Conservation (phyloP, 2,329 filamentous ascomycete genomes). For the Stachybotrys chlorohalonatus region DNA sequence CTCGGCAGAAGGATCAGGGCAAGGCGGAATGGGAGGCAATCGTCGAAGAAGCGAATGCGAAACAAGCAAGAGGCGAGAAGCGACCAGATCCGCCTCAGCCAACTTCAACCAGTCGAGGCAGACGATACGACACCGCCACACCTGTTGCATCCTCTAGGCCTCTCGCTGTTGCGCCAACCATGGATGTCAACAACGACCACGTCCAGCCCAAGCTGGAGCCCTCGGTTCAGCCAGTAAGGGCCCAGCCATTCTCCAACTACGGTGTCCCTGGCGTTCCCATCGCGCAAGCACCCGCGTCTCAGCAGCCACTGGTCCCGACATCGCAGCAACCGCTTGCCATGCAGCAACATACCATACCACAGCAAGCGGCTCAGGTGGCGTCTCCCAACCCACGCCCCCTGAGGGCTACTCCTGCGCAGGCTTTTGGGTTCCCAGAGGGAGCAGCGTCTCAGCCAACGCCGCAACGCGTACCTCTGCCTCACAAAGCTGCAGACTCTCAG, state of each 20-base stretch:
- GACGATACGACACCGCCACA: slow-evolving; percentile 38
- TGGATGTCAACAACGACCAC: slow-evolving; percentile 36
- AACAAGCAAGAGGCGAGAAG: slow-evolving; percentile 46
- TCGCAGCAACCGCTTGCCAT: slow-evolving; percentile 19
- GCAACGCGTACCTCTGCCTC: slow-evolving; percentile 29
- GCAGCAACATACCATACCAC: slow-evolving; percentile 26
- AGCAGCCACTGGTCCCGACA: slow-evolving; percentile 17
- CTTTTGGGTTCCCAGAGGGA: slow-evolving; percentile 36
- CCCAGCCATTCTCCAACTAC: slow-evolving; percentile 32
- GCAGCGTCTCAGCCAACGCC: slow-evolving; percentile 24
- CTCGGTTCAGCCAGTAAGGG: slow-evolving; percentile 17
- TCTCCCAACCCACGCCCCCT: slow-evolving; percentile 35
- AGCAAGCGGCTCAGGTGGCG: slow-evolving; percentile 32
- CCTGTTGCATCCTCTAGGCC: slow-evolving; percentile 21
- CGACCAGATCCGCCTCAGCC: slow-evolving; percentile 51
- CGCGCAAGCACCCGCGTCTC: slow-evolving; percentile 28
- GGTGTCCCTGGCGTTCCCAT: slow-evolving; percentile 28
- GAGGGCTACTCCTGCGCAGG: slow-evolving; percentile 28
- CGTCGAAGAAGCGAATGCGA: slow-evolving; percentile 50
- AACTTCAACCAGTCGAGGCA: slow-evolving; percentile 36
- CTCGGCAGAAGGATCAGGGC: slow-evolving; percentile 50
- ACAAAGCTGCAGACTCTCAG: slow-evolving; percentile 27
- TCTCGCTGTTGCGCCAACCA: slow-evolving; percentile 36
- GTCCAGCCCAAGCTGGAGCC: slow-evolving; percentile 36
- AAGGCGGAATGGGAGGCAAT: slow-evolving; percentile 52